phyloP scores from a whole-genome alignment of 495 filamentous ascomycete species.

The Hyaloscypha bicolor region DNA sequence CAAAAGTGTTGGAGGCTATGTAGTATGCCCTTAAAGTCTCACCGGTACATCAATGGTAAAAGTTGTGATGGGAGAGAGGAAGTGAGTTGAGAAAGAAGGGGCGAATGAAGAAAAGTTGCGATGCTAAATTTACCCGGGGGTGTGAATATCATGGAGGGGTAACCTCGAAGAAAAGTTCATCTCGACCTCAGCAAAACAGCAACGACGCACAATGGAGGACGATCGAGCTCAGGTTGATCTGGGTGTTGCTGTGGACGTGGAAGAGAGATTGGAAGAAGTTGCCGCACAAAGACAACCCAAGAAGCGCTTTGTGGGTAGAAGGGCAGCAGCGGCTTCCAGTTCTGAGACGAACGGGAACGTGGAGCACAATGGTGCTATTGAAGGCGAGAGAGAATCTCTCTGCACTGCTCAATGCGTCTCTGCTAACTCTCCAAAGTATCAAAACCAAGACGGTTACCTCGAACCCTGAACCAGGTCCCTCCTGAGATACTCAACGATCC shows the following conservation, averaged over 20 bases:
- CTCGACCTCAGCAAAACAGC: not conserved
- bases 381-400: constrained; percentile 44
- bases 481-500: constrained; percentile 81
- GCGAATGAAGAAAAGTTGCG: not conserved
- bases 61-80: too few species aligned
- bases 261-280: constrained; percentile 44
- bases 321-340: constrained; percentile 46
- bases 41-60: too few species aligned
- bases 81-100: too few species aligned
- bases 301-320: constrained; percentile 78
- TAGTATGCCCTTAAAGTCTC: too few species aligned
- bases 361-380: constrained; percentile 67
- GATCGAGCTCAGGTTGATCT: constrained; percentile 53
- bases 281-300: constrained; percentile 59
- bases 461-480: constrained; percentile 88
- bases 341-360: constrained; percentile 34
- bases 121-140: not conserved
- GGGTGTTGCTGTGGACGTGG: constrained; percentile 56
- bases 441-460: constrained; percentile 66
- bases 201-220: constrained; percentile 48
- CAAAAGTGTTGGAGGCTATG: too few species aligned
- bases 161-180: not conserved
- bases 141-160: not conserved
- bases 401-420: not conserved
- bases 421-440: constrained; percentile 37